Evolutionary conservation across 148 eudicot genomes (phyloP), one percentile per base, ranked within the genome.

Genomic region (Nyssa sinensis): DNA sequence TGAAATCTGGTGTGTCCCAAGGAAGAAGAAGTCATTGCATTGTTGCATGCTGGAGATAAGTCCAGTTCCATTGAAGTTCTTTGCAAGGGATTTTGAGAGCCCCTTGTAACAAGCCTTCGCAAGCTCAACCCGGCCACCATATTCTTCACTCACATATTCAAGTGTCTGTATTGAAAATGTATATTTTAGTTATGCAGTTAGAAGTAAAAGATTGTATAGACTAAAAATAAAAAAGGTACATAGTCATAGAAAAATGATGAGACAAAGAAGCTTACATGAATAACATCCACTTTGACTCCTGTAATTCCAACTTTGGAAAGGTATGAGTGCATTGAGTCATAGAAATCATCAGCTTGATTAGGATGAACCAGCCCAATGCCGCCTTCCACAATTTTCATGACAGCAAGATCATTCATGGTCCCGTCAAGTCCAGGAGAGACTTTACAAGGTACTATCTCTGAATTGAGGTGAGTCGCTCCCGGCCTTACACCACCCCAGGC

Each of bases 401-500:
- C 92, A 8, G 92, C 92, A 57, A 86, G 83, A 77, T 89, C 93
- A 12, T 60, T 64, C 93, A 89, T 89, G 19, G 89, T 89, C 8
- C 91, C 84, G 33, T 74, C 80, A 16, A 89, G 86, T 14, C 89
- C 89, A 5, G 87, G 91, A 25, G 93, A 87, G 33, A 80, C 13
- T n/a, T 53, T 73, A 32, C 89, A 86, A 2, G 80, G 80, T n/a
- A 81, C 59, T 5, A 87, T 65, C 63, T 71, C 84, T 5, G 88
- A 58, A 25, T 79, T 69, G 3, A 89, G 81, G 78, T 84, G 85
- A 35, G 88, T 89, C 41, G 85, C 59, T 17, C 84, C 84, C 0
- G 91, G 93, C 79, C 87, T 85, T 49, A 89, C 93, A 14, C 93
- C 93, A 10, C 91, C 93, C 93, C 93, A 87, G 3, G 89, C 90